phyloP scores from a whole-genome alignment of 31 red algal genomes.

The Asparagopsis taxiformis region DNA sequence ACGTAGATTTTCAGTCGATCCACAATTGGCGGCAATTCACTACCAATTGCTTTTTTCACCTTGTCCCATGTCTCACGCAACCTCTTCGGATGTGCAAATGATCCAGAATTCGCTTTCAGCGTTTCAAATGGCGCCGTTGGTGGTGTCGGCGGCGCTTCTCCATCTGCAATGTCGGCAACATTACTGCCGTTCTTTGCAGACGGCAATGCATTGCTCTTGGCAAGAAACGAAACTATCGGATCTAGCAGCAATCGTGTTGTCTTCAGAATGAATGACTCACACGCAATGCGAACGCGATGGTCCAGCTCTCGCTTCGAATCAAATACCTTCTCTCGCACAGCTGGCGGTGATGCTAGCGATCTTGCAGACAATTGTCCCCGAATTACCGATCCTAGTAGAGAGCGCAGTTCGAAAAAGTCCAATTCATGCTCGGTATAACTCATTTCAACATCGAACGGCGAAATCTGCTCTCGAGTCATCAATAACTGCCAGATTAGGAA shows the following conservation, averaged over 20 bases:
- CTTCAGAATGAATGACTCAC: constrained; percentile 82
- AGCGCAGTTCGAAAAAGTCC: constrained; percentile 69
- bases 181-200: not conserved
- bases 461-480: constrained; percentile 86
- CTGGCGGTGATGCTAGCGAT: constrained; percentile 56
- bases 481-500: constrained; percentile 90
- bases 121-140: constrained; percentile 35
- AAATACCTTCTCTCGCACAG: constrained; percentile 45
- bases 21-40: constrained; percentile 35
- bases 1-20: constrained; percentile 74
- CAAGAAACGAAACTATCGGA: constrained; percentile 74
- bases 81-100: constrained; percentile 60
- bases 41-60: constrained; percentile 29
- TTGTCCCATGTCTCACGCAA: constrained; percentile 56
- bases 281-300: constrained; percentile 55
- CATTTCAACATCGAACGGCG: constrained; percentile 90
- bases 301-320: constrained; percentile 71
- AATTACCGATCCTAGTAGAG: constrained; percentile 69
- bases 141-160: constrained; percentile 18
- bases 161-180: not conserved
- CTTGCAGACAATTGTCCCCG: constrained; percentile 72
- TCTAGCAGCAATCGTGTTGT: constrained; percentile 68
- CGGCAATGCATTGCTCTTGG: constrained; percentile 69
- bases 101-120: constrained; percentile 43
- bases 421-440: constrained; percentile 83